phyloP scores from a whole-genome alignment of 768 basidiomycete species.

The Dentipellis sp. region DNA sequence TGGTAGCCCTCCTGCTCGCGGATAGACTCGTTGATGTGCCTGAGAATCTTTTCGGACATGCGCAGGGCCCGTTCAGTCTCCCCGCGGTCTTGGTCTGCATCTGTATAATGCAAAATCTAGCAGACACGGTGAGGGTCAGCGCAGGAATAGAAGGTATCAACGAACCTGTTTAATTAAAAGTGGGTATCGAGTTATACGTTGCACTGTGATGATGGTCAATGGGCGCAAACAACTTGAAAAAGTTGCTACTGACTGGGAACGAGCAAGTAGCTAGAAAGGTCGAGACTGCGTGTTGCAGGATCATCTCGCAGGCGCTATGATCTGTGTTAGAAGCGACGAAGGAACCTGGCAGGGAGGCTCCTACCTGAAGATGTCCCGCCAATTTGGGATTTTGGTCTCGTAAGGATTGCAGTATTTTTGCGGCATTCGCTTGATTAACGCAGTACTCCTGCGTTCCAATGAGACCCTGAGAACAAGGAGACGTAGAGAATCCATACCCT shows the following conservation, averaged over 20 bases:
- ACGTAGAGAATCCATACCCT: constrained; percentile 39
- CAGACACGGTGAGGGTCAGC: neutral
- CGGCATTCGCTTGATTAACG: constrained; percentile 75
- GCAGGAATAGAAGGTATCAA: neutral
- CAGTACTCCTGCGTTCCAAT: constrained; percentile 62
- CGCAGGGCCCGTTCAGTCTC: constrained; percentile 46
- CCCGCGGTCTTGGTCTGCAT: constrained; percentile 49
- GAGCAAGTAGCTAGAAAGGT: constrained; percentile 84
- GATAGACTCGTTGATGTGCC: constrained; percentile 82
- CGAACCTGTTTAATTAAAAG: constrained; percentile 72
- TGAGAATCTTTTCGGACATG: constrained; percentile 65
- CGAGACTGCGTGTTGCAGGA: constrained; percentile 69
- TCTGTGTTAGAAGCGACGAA: constrained; percentile 1
- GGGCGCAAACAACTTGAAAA: neutral
- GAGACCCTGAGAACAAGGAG: neutral
- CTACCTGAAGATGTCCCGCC: constrained; percentile 57
- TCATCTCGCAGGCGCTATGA: constrained; percentile 66
- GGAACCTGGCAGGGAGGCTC: neutral
- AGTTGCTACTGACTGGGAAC: constrained; percentile 62
- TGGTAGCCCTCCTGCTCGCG: constrained; percentile 75
- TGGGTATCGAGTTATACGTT: constrained; percentile 92
- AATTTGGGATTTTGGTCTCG: constrained; percentile 61
- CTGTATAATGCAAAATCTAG: constrained; percentile 75
- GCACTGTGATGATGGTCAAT: constrained; percentile 46
- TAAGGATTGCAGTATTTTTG: constrained; percentile 65